Conservation (phyloP, 2,329 filamentous ascomycete genomes). For the Pseudogymnoascus sp. region DNA sequence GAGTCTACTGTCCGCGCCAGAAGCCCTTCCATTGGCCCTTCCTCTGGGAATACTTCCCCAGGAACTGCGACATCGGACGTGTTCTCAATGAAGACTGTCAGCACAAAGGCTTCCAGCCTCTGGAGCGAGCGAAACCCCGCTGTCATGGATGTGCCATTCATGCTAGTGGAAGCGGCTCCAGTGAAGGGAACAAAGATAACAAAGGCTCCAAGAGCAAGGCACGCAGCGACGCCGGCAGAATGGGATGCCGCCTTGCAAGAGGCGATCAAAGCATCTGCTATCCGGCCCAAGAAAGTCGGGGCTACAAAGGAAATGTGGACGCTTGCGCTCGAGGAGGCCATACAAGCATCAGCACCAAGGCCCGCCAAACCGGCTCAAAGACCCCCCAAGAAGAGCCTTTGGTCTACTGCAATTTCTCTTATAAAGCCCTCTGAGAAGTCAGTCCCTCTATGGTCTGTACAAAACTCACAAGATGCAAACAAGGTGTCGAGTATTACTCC, state of each 20-base stretch:
- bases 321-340: constrained; percentile 5
- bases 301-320: constrained; percentile 9
- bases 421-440: not conserved
- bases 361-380: not conserved
- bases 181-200: constrained; percentile 9
- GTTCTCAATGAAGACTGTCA: constrained; percentile 26
- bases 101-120: constrained; percentile 27
- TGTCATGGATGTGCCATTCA: constrained; percentile 9
- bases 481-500: not conserved
- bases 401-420: constrained; percentile 3
- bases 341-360: not conserved
- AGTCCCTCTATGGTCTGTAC: not conserved
- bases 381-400: constrained; percentile 1
- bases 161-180: constrained; percentile 2
- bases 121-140: constrained; percentile 19
- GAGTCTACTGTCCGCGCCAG: constrained; percentile 26
- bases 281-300: not conserved
- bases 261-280: not conserved
- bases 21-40: constrained; percentile 26
- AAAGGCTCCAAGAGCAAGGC: constrained; percentile 17
- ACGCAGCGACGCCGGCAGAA: constrained; percentile 10
- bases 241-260: constrained; percentile 8
- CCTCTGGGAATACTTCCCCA: constrained; percentile 22
- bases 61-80: constrained; percentile 26
- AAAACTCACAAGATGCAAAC: not conserved